These are phyloP conservation scores for Skeletonema potamos DNA, from an alignment of 108 stramenopile genomes.

Conservation along the genomic window DNA sequence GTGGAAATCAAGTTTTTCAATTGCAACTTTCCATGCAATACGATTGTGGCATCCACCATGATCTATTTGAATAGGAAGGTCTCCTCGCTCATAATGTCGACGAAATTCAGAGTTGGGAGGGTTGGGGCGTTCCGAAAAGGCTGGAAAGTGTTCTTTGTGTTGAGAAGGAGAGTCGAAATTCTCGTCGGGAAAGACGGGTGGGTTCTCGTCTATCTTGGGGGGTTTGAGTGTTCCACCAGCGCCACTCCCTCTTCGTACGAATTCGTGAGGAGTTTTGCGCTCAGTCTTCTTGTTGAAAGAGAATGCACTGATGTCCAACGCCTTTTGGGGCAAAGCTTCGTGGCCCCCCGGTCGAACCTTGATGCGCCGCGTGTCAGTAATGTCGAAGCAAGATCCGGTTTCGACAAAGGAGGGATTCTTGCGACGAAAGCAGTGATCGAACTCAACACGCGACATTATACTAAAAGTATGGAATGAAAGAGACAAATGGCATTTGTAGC, in stretches of 20 bases:
- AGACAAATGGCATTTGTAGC: too few relatives aligned
- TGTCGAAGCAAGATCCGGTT: constrained; percentile 61
- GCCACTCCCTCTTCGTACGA: constrained; percentile 66
- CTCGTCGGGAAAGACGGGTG: constrained; percentile 42
- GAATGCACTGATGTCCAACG: constrained; percentile 68
- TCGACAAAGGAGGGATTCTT: constrained; percentile 41
- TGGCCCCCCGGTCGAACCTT: constrained; percentile 80
- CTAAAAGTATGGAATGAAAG: too few relatives aligned
- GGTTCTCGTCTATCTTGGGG: constrained; percentile 25
- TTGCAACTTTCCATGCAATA: constrained; percentile 86
- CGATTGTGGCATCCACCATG: constrained; percentile 78
- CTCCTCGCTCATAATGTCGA: constrained; percentile 85
- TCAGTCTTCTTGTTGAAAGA: constrained; percentile 58
- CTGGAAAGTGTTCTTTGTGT: constrained; percentile 53
- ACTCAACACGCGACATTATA: background rate
- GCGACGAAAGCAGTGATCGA: constrained; percentile 5
- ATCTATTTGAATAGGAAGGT: constrained; percentile 83
- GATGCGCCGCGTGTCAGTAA: constrained; percentile 40
- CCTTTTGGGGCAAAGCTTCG: constrained; percentile 57
- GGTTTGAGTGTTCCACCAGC: constrained; percentile 59
- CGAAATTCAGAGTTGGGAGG: constrained; percentile 90
- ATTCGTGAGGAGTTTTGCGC: constrained; percentile 49
- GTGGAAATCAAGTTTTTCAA: constrained; percentile 87
- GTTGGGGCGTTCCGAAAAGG: constrained; percentile 77
- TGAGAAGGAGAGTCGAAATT: constrained; percentile 18